Conservation (phyloP, 345 rosid genomes). For the Brassica carinata region DNA sequence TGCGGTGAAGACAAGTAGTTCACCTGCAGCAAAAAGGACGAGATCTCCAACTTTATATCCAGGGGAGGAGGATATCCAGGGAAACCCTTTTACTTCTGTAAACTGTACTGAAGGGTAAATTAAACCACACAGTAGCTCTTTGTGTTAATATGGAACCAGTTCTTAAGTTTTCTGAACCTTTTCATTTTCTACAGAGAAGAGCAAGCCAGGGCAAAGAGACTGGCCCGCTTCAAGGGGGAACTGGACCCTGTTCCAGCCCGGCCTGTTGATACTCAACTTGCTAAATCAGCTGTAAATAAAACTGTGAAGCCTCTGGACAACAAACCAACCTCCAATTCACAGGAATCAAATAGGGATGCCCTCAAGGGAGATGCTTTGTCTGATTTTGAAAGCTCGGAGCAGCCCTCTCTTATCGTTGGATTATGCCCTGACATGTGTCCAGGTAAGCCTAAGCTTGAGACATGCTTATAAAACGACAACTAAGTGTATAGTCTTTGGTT, state of each 20-base stretch:
- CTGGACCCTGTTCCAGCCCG: constrained; percentile 50
- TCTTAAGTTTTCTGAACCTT: constrained; percentile 22
- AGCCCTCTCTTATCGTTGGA: constrained; percentile 63
- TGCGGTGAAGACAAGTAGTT: constrained; percentile 23
- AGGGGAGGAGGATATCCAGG: constrained; percentile 49
- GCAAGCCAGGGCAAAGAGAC: constrained; percentile 84
- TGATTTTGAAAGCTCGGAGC: constrained; percentile 57
- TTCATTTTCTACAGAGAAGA: constrained; percentile 57
- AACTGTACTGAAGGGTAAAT: constrained; percentile 71
- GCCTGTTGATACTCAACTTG: constrained; percentile 44
- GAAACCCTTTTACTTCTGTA: constrained; percentile 43
- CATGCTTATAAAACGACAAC: constrained; percentile 13
- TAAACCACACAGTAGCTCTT: constrained; percentile 19
- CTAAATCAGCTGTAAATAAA: constrained; percentile 43
- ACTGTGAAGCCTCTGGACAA: constrained; percentile 42
- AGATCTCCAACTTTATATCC: constrained; percentile 65
- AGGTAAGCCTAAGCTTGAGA: constrained; percentile 53
- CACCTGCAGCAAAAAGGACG: constrained; percentile 59
- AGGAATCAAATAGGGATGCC: constrained; percentile 45
- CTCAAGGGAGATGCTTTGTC: constrained; percentile 42
- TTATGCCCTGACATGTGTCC: constrained; percentile 95
- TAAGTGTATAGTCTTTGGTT: constrained; percentile 22
- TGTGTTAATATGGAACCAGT: constrained; percentile 1
- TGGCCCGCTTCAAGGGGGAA: constrained; percentile 79
- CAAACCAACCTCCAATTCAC: constrained; percentile 40